Evolutionary conservation across 108 stramenopile genomes (phyloP).

Genomic region (Skeletonema tropicum): DNA sequence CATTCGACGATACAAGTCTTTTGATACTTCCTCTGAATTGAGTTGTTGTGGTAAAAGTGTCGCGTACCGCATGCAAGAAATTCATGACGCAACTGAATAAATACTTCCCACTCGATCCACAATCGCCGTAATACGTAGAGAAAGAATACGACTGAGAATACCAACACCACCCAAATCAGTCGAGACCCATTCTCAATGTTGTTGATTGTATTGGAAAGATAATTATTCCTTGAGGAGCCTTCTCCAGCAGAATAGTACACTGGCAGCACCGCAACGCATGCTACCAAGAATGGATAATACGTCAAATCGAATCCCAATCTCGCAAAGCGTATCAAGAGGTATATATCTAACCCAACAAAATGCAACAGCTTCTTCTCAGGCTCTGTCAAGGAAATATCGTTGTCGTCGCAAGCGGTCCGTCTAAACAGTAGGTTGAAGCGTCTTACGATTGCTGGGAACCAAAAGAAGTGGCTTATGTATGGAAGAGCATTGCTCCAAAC

Average conservation of each 20-base stretch:
- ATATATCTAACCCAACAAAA: constrained; percentile 72
- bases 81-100: constrained; percentile 56
- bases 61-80: constrained; percentile 64
- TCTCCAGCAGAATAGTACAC: constrained; percentile 15
- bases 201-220: constrained; percentile 45
- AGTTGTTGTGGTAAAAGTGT: constrained; percentile 28
- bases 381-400: constrained; percentile 11
- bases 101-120: constrained; percentile 74
- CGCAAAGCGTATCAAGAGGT: constrained; percentile 63
- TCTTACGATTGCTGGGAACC: background rate
- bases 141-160: constrained; percentile 46
- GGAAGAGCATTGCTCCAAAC: constrained; percentile 25
- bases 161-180: constrained; percentile 42
- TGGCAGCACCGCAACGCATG: constrained; percentile 38
- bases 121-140: constrained; percentile 56
- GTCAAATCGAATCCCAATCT: constrained; percentile 61
- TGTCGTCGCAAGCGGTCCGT: background rate
- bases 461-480: constrained; percentile 23
- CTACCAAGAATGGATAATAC: constrained; percentile 60
- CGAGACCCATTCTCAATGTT: constrained; percentile 25
- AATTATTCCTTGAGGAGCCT: constrained; percentile 12
- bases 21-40: constrained; percentile 57
- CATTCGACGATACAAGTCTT: constrained; percentile 63
- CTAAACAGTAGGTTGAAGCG: constrained; percentile 3
- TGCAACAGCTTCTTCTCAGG: constrained; percentile 56